These are phyloP conservation scores for Phytophthora sp. DNA, from an alignment of 352 stramenopile genomes.

Conservation along the genomic window DNA sequence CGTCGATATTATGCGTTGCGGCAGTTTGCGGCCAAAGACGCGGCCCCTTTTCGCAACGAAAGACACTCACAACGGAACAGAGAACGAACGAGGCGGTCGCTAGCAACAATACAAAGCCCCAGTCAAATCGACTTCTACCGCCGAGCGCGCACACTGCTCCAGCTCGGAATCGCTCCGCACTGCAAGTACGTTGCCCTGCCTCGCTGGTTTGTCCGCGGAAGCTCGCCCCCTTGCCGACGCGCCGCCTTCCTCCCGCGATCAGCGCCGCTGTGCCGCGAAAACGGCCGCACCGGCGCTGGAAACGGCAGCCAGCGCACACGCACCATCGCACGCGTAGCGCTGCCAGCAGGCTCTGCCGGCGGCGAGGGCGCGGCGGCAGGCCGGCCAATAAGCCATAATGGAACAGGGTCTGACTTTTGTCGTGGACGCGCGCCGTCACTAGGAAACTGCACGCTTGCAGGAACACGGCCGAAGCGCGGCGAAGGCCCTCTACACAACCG, in stretches of 20 bases:
- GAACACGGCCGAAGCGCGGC: constrained; percentile 12
- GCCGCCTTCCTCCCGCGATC: no score
- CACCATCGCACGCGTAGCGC: no score
- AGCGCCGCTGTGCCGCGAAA: no score
- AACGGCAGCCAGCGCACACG: no score
- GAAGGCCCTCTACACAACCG: constrained; percentile 9
- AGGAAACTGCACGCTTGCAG: constrained; percentile 10
- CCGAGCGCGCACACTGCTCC: constrained; percentile 5
- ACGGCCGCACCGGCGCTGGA: no score
- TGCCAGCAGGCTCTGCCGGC: background rate
- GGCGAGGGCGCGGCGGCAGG: background rate
- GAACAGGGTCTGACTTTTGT: constrained; percentile 19
- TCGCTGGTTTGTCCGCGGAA: no score
- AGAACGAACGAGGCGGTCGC: constrained; percentile 27
- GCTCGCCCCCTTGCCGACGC: no score
- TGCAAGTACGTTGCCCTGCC: background rate
- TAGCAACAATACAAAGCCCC: constrained; percentile 38
- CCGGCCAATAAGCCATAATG: constrained; percentile 5
- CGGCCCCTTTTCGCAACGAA: constrained; percentile 17
- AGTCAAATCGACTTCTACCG: constrained; percentile 23
- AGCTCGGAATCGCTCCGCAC: no score
- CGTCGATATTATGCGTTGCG: background rate
- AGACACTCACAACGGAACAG: constrained; percentile 29
- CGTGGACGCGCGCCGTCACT: background rate
- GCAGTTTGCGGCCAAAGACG: background rate